Base-by-base conservation (phyloP, 495 filamentous ascomycete genomes). In the Neurospora hispaniola region DNA sequence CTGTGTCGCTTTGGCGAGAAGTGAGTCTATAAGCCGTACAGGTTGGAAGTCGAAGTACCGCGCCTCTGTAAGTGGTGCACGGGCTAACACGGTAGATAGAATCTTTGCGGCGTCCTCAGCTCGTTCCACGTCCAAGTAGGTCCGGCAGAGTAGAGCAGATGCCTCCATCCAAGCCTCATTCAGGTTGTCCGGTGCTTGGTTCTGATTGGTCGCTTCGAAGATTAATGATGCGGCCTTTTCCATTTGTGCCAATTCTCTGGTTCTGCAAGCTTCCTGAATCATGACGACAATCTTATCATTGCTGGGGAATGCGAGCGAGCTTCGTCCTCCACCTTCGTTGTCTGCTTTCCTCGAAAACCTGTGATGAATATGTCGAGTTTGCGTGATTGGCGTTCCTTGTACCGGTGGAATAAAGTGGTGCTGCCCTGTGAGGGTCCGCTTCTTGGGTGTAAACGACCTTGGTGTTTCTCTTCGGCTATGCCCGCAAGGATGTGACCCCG, bases 21-120 rank as follows among this genome's bases (percentile, higher is more conserved):
- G 69, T 2, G 69, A 72, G 6, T 80, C 68, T 69, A 85, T 78
- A 20, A 85, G 74, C 9, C 71, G 4, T 3, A 79, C 39, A 39
- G 84, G 83, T 0, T 78, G 42, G 44, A 83, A 78, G 35, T 72
- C 75, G 23, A 81, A 74, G 59, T 80, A 86, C 39, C 75, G 73
- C 9, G 69, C 73, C 71, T 84, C 82, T 4, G 79, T 71, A 0
- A 87, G 48, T 2, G 77, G 62, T 0, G 79, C 81, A 5, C 77
- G 69, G 5, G 35, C 39, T 23, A 80, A 38, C 2, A 85, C 73
- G 23, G 46, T n/a, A 16, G 44, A 16, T 3, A 85, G 73, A 7
- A 88, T 71, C 23, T 73, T 75, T 9, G 69, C 76, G 1, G 82
- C 81, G 27, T 79, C 77, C 1, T 81, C 79, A 39, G 79, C 76